These are phyloP conservation scores for Inosperma sp. DNA, from an alignment of 768 basidiomycete species.

Conservation along the genomic window DNA sequence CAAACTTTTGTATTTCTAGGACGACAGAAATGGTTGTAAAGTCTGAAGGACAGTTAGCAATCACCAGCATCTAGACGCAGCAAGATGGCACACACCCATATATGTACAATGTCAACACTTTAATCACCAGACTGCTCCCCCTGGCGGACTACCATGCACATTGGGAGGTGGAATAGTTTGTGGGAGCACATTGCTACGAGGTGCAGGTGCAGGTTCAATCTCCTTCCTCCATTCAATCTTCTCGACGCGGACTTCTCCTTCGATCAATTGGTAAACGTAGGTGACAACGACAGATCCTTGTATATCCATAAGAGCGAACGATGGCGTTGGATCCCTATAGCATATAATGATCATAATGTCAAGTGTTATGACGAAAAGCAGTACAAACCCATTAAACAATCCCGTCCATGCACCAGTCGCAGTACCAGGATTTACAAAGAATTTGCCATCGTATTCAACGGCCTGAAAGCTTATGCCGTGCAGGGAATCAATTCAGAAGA, in stretches of 20 bases:
- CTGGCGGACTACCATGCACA: slow-evolving; percentile 21
- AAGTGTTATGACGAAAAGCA: neutral
- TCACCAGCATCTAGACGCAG: too few relatives aligned
- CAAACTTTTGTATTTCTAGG: too few relatives aligned
- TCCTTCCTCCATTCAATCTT: slow-evolving; percentile 84
- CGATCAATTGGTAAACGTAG: slow-evolving; percentile 93
- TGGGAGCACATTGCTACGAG: slow-evolving; percentile 44
- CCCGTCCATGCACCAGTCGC: slow-evolving; percentile 94
- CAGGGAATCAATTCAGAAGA: neutral
- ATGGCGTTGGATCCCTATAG: slow-evolving; percentile 78
- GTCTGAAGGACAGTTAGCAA: too few relatives aligned
- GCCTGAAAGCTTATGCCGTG: slow-evolving; percentile 73
- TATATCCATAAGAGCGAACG: slow-evolving; percentile 96
- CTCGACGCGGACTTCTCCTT: slow-evolving; percentile 90
- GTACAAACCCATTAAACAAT: slow-evolving; percentile 54
- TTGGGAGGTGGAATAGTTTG: slow-evolving; percentile 46
- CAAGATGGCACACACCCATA: too few relatives aligned
- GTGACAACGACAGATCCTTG: slow-evolving; percentile 97
- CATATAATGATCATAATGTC: slow-evolving; percentile 11
- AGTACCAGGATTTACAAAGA: slow-evolving; percentile 93
- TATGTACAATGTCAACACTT: too few relatives aligned
- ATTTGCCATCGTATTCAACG: slow-evolving; percentile 83
- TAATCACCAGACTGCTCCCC: slow-evolving; percentile 23
- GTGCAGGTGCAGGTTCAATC: slow-evolving; percentile 35
- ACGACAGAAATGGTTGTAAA: too few relatives aligned